Evolutionary conservation across 495 filamentous ascomycete species (phyloP).

Genomic region (Xylaria castorea): DNA sequence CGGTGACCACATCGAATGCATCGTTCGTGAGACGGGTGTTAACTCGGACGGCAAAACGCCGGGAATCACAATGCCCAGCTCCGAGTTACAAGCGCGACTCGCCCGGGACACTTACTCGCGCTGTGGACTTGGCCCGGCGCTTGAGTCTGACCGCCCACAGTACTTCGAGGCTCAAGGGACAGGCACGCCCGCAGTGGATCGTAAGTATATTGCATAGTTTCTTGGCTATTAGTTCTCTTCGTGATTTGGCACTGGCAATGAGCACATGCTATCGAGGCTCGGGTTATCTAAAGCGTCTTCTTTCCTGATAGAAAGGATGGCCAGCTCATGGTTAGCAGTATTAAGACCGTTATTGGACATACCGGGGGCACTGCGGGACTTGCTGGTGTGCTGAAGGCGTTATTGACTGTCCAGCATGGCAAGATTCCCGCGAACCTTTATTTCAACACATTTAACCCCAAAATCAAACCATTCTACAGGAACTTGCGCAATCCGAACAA

Average conservation of each 20-base stretch:
- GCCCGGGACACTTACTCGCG: conserved; percentile 49
- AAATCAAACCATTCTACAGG: background rate
- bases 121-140: conserved; percentile 38
- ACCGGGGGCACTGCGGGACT: conserved; percentile 64
- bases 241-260: too few species aligned
- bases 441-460: background rate
- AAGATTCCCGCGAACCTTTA: background rate
- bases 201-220: too few species aligned
- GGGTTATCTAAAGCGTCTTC: conserved; percentile 51
- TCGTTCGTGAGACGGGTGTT: conserved; percentile 61
- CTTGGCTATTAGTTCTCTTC: too few species aligned
- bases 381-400: conserved; percentile 61
- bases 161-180: conserved; percentile 39
- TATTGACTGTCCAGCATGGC: conserved; percentile 19
- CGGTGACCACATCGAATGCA: conserved; percentile 60
- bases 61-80: conserved; percentile 53
- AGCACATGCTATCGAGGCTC: conserved; percentile 40
- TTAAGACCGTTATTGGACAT: conserved; percentile 63
- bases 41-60: conserved; percentile 62
- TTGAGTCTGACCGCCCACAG: background rate
- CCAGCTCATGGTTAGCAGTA: conserved; percentile 52
- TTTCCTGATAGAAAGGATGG: background rate
- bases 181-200: background rate
- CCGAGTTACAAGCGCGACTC: conserved; percentile 49
- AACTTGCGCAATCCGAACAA: background rate